These are phyloP conservation scores for Aurantiochytrium sp. DNA, from an alignment of 108 stramenopile species.

Conservation along the genomic window DNA sequence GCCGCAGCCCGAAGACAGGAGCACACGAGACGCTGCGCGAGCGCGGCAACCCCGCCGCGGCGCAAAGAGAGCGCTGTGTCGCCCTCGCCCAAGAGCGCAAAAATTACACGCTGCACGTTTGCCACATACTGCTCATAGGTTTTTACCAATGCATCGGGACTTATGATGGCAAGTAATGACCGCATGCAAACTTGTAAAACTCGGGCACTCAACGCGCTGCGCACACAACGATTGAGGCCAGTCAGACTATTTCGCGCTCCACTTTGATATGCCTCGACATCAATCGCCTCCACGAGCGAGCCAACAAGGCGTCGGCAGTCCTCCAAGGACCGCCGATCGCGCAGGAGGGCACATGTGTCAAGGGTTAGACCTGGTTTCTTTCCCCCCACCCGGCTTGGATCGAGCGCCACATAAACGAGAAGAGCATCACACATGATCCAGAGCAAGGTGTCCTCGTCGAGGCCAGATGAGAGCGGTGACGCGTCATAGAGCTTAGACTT, in stretches of 20 bases:
- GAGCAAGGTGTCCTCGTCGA: neutral
- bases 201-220: neutral
- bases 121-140: neutral
- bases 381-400: neutral
- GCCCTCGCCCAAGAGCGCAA: neutral
- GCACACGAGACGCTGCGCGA: neutral
- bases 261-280: neutral
- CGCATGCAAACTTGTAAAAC: neutral
- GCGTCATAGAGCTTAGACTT: neutral
- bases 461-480: neutral
- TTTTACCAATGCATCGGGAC: neutral
- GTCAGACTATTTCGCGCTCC: neutral
- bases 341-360: neutral
- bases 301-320: neutral
- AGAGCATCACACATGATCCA: neutral
- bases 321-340: neutral
- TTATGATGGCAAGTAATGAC: neutral
- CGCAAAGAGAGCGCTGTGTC: neutral
- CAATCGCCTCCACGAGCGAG: neutral
- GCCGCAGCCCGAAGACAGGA: neutral
- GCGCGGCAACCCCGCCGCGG: neutral
- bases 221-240: neutral
- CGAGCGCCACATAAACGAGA: neutral
- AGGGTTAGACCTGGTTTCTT: neutral
- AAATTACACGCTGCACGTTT: neutral